phyloP scores from a whole-genome alignment of 257 asterid species.

The Orobanche coerulescens region DNA sequence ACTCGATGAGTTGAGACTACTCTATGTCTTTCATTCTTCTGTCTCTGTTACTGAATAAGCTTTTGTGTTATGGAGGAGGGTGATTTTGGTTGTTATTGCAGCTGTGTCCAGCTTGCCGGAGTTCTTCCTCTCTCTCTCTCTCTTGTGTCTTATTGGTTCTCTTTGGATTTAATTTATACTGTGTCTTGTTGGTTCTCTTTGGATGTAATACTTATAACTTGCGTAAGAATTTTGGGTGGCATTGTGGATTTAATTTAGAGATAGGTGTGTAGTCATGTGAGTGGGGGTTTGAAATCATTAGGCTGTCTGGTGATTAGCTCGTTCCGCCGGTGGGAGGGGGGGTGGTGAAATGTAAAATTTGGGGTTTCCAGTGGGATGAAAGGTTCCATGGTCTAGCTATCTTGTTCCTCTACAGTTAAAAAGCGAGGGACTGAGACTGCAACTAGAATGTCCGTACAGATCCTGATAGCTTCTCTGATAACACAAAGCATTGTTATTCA shows the following conservation, averaged over 20 bases:
- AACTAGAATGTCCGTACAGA: not conserved
- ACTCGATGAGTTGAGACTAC: not conserved
- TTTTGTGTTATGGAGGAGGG: constrained; percentile 2
- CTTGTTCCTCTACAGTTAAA: not conserved
- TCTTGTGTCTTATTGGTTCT: not conserved
- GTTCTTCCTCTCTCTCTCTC: not conserved
- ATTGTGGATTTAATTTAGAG: not conserved
- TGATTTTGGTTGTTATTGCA: not conserved
- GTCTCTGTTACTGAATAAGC: constrained; percentile 2
- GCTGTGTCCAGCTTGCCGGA: not conserved
- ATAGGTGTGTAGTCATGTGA: not conserved
- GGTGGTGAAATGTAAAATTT: constrained; percentile 1
- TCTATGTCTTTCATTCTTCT: not conserved
- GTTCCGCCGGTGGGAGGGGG: too few relatives aligned
- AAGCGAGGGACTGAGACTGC: not conserved
- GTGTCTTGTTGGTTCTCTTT: constrained; percentile 9
- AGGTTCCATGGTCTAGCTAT: not conserved
- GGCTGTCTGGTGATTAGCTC: not conserved
- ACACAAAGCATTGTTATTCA: not conserved
- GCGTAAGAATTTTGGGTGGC: not conserved
- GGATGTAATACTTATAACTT: constrained; percentile 5
- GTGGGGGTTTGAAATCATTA: not conserved
- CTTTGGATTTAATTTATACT: not conserved
- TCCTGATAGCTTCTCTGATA: constrained; percentile 16
- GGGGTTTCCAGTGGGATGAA: not conserved